Conservation (phyloP, 2,329 filamentous ascomycete species). For the Biscogniauxia marginata region DNA sequence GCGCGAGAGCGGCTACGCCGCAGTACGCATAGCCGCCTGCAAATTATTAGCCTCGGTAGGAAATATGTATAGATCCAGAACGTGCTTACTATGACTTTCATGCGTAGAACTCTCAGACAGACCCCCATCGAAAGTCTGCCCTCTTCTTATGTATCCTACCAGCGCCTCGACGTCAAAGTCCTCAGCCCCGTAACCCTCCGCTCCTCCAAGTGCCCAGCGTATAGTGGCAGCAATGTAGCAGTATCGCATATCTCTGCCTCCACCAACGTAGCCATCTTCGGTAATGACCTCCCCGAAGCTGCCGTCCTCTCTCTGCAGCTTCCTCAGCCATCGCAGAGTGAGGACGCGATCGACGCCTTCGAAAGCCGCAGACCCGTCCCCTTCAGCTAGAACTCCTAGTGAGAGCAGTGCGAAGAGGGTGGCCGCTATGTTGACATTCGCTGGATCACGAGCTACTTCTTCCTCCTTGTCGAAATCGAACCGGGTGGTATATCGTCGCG, state of each 20-base stretch:
- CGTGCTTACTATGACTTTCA: constrained; percentile 72
- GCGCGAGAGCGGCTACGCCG: constrained; percentile 72
- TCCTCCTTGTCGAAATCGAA: constrained; percentile 34
- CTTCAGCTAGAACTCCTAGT: constrained; percentile 54
- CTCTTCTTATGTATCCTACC: constrained; percentile 66
- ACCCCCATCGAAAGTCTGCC: constrained; percentile 81
- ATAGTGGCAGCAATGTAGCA: constrained; percentile 82
- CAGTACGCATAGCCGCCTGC: constrained; percentile 89
- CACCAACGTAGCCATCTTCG: constrained; percentile 59
- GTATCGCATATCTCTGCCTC: constrained; percentile 81
- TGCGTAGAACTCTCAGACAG: constrained; percentile 75
- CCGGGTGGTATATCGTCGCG: constrained; percentile 32
- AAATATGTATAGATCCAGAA: constrained; percentile 4
- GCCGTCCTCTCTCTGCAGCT: constrained; percentile 77
- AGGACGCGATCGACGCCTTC: constrained; percentile 63
- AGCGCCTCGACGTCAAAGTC: constrained; percentile 76
- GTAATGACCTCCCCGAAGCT: constrained; percentile 85
- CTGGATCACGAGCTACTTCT: constrained; percentile 38
- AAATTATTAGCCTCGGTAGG: constrained; percentile 6
- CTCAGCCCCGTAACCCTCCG: constrained; percentile 50
- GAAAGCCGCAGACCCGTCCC: constrained; percentile 47
- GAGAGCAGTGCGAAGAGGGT: constrained; percentile 85
- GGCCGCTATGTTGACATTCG: constrained; percentile 72
- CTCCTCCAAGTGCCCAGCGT: constrained; percentile 75
- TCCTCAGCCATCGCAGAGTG: constrained; percentile 71